A percentile compares a stretch with the other conserved stretches of the same genome.
Conservation (phyloP, 805 yeast species). For the Kodamaea nitidulidarum region DNA sequence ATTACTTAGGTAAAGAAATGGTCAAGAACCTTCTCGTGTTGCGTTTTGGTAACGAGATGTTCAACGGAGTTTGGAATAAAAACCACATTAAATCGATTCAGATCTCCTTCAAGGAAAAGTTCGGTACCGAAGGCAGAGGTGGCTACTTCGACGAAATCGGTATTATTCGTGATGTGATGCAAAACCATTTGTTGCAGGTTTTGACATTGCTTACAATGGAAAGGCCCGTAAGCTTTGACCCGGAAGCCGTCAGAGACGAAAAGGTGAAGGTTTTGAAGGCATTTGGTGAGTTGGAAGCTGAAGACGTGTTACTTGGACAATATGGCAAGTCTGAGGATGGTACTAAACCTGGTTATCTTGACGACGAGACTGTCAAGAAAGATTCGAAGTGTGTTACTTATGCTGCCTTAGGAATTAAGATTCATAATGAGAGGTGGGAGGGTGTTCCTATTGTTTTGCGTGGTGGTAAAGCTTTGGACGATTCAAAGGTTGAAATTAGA, state of each 20-base stretch:
- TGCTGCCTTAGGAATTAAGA: conserved; percentile 77
- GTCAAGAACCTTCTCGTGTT: conserved; percentile 87
- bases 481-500: conserved; percentile 91
- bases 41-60: conserved; percentile 86
- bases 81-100: conserved; percentile 76
- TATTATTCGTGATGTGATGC: conserved; percentile 96
- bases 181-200: conserved; percentile 92
- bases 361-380: conserved; percentile 82
- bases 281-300: conserved; percentile 58
- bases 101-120: conserved; percentile 93
- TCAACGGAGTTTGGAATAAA: conserved; percentile 86
- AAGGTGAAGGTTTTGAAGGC: conserved; percentile 90
- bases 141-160: conserved; percentile 96
- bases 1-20: conserved; percentile 96
- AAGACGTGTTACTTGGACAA: conserved; percentile 82
- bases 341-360: conserved; percentile 81
- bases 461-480: conserved; percentile 97
- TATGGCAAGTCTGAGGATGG: conserved; percentile 84
- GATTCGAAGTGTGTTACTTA: conserved; percentile 87
- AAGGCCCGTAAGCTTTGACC: conserved; percentile 84
- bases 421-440: conserved; percentile 94
- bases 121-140: conserved; percentile 98
- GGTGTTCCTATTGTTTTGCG: conserved; percentile 95
- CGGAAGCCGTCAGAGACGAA: conserved; percentile 94
- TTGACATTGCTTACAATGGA: conserved; percentile 92